Percentiles rank a stretch among this genome's conserved stretches.
These are phyloP conservation scores for Pyrenophora teres DNA, from an alignment of 2,329 filamentous ascomycete species.

Conservation along the genomic window DNA sequence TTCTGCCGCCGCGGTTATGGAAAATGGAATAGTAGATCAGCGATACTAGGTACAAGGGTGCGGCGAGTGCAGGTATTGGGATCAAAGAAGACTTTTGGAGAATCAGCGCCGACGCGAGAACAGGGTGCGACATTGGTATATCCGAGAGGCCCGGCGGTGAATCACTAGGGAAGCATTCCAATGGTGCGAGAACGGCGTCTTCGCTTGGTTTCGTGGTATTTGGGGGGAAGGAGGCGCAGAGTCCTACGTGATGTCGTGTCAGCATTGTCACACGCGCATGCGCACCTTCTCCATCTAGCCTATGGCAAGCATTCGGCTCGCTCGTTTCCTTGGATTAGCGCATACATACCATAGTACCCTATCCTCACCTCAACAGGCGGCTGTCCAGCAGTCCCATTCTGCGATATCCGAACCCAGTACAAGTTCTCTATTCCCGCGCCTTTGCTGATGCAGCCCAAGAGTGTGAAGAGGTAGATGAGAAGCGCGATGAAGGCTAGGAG, in stretches of 20 bases:
- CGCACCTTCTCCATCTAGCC: too few relatives aligned
- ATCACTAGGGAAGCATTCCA: conserved; percentile 7
- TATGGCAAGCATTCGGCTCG: too few relatives aligned
- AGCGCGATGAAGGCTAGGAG: conserved; percentile 4
- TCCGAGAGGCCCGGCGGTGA: conserved; percentile 3
- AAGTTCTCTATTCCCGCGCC: conserved; percentile 5
- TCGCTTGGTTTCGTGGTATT: neutral
- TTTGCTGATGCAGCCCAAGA: conserved; percentile 7
- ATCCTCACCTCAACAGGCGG: conserved; percentile 2
- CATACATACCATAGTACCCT: conserved; percentile 12
- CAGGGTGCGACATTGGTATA: conserved; percentile 1
- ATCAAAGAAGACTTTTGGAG: conserved; percentile 7
- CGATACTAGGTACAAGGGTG: neutral
- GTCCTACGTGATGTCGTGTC: neutral
- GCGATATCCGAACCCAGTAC: conserved; percentile 7
- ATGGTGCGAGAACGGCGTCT: neutral
- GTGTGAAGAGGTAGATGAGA: conserved; percentile 3
- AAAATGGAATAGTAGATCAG: conserved; percentile 5
- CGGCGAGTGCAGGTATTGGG: conserved; percentile 7
- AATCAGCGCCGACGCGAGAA: conserved; percentile 1
- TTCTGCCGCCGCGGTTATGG: conserved; percentile 1
- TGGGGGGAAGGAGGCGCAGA: conserved; percentile 6
- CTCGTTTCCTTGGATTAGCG: neutral
- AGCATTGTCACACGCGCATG: too few relatives aligned
- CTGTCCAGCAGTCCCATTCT: neutral